Percentiles rank a stretch among this genome's conserved stretches.
Evolutionary conservation across 2,329 filamentous ascomycete species (phyloP).

Genomic region (Pseudofabraea citricarpa): DNA sequence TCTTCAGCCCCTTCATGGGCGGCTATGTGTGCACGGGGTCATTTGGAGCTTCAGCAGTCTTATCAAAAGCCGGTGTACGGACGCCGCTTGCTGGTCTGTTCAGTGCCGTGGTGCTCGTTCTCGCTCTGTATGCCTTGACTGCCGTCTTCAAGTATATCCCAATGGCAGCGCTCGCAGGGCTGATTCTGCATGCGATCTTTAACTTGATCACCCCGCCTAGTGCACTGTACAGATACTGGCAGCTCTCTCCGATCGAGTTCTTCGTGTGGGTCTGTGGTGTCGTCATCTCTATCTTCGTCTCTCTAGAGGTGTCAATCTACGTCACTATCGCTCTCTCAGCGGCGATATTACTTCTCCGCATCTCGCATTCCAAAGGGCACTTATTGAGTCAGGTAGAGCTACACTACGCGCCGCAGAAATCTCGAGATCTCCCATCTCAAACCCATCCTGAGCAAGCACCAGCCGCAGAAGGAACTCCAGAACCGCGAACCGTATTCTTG

Average conservation of each 20-base stretch:
- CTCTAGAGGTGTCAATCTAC: slow-evolving; percentile 47
- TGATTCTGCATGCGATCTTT: slow-evolving; percentile 81
- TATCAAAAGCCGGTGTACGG: slow-evolving; percentile 77
- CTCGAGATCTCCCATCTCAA: no score
- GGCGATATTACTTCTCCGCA: slow-evolving; percentile 38
- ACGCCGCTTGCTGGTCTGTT: slow-evolving; percentile 76
- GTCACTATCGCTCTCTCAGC: slow-evolving; percentile 39
- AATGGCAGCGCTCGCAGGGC: slow-evolving; percentile 61
- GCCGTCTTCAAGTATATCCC: slow-evolving; percentile 81
- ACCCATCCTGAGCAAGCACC: no score
- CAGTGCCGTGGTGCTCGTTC: slow-evolving; percentile 68
- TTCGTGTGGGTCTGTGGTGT: slow-evolving; percentile 73
- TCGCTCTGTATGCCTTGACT: slow-evolving; percentile 74
- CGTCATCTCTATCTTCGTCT: slow-evolving; percentile 45
- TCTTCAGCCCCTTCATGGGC: slow-evolving; percentile 73
- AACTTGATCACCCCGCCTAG: slow-evolving; percentile 72
- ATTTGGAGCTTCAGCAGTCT: slow-evolving; percentile 40
- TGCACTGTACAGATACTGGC: slow-evolving; percentile 74
- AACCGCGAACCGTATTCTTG: no score
- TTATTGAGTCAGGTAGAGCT: slow-evolving; percentile 38
- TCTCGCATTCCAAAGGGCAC: slow-evolving; percentile 40
- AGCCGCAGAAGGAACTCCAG: no score
- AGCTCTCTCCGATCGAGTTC: slow-evolving; percentile 67
- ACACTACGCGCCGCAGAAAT: no score
- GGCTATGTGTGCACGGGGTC: slow-evolving; percentile 64